A percentile compares a stretch with the other conserved stretches of the same genome.
phyloP scores from a whole-genome alignment of 306 rosid genomes.

The Luffa aegyptiaca region DNA sequence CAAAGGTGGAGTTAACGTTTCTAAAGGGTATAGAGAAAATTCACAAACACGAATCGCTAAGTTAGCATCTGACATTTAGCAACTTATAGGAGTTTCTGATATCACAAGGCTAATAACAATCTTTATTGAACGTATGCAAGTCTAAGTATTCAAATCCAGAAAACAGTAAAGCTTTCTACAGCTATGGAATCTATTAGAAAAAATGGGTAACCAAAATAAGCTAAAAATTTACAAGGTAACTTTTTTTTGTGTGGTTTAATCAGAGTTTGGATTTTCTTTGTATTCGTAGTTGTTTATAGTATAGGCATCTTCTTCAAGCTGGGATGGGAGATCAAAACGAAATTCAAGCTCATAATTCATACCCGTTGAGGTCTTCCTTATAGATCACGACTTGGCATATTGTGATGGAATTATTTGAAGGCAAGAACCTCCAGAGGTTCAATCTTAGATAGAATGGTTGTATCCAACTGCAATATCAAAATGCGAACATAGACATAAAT shows the following conservation, averaged over 20 bases:
- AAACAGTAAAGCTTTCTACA: not conserved
- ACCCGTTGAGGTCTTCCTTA: not conserved
- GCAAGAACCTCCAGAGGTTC: not conserved
- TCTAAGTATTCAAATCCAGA: not conserved
- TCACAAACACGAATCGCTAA: not conserved
- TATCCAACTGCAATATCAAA: not conserved
- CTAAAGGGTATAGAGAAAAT: not conserved
- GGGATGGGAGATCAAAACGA: not conserved
- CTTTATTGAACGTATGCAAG: not conserved
- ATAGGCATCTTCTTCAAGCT: conserved; percentile 1
- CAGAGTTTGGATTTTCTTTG: not conserved
- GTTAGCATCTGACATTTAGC: not conserved
- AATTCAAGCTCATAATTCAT: not conserved
- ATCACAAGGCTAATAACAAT: not conserved
- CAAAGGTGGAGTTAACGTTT: not conserved
- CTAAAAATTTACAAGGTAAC: not conserved
- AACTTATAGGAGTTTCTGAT: not conserved
- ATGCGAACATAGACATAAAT: not conserved
- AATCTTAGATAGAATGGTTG: not conserved
- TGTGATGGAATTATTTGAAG: not conserved
- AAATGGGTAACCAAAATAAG: not conserved
- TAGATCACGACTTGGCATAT: not conserved
- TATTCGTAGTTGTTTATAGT: not conserved
- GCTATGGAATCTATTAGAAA: not conserved
- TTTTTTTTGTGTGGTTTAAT: not conserved